Evolutionary conservation across 2,329 filamentous ascomycete genomes (phyloP).

Genomic region (Ceratocystis cacaofunesta): DNA sequence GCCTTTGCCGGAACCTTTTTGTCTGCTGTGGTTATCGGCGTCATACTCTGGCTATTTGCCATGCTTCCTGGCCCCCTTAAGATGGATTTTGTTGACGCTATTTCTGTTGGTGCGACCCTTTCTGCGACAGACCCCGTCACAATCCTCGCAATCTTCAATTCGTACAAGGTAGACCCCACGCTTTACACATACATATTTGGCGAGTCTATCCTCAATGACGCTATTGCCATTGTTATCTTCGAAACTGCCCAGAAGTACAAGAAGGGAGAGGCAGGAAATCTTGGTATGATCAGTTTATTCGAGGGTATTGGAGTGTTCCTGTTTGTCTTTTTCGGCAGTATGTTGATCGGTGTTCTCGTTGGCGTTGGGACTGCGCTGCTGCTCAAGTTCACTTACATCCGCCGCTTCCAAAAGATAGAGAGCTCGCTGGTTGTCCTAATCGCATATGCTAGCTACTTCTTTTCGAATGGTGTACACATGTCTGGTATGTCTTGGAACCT

Average conservation of each 20-base stretch:
- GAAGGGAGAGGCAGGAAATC: slow-evolving; percentile 52
- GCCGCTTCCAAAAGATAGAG: slow-evolving; percentile 89
- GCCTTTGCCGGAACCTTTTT: slow-evolving; percentile 95
- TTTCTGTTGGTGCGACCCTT: slow-evolving; percentile 88
- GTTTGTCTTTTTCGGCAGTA: slow-evolving; percentile 85
- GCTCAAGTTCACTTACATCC: slow-evolving; percentile 87
- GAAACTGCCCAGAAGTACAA: slow-evolving; percentile 92
- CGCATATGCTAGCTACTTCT: slow-evolving; percentile 93
- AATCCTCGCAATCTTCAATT: slow-evolving; percentile 96
- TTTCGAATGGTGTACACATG: slow-evolving; percentile 89
- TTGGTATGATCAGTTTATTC: slow-evolving; percentile 70
- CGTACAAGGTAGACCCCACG: slow-evolving; percentile 98
- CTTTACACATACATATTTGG: slow-evolving; percentile 98
- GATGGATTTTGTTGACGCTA: slow-evolving; percentile 87
- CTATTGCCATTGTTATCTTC: slow-evolving; percentile 95
- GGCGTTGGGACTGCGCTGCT: slow-evolving; percentile 76
- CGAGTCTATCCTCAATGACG: slow-evolving; percentile 95
- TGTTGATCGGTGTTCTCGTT: slow-evolving; percentile 75
- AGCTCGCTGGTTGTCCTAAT: slow-evolving; percentile 88
- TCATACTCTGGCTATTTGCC: slow-evolving; percentile 81
- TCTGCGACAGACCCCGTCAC: slow-evolving; percentile 96
- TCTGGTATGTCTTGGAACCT: slow-evolving; percentile 51
- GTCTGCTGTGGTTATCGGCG: slow-evolving; percentile 82
- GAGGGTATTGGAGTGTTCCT: slow-evolving; percentile 91
- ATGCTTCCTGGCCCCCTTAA: slow-evolving; percentile 68